Base-by-base conservation (phyloP, 2,329 filamentous ascomycete species). In the Ophiocordyceps australis region DNA sequence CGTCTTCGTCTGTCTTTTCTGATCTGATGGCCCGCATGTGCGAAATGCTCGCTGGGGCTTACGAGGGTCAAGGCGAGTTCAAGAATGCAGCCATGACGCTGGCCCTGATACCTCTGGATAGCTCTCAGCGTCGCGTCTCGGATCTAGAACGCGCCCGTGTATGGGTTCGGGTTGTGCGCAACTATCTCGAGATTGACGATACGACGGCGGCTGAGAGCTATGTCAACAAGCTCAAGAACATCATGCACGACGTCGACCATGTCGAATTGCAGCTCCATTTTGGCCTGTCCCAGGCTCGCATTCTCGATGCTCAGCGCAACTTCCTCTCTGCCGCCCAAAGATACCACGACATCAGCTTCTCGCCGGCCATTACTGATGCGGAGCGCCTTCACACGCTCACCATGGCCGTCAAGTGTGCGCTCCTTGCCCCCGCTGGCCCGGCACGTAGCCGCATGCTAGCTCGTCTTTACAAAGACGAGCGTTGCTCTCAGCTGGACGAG, bases 181-280 rank as follows among this genome's bases (percentile, higher is more conserved):
- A 91, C 57, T 91, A 89, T 47, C 68, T 98, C 33, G 86, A 98
- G 55, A 81, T 85, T 24, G 86, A 93, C 46, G 85, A 95, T 53
- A 77, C 81, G 7, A 82, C 76, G 2, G 65, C 68, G 19, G 89
- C 89, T 22, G 82, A 91, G 46, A 69, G 66, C 21, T 92, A 85
- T 46, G 65, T 98, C 41, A 94, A 94, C 62, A 85, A 86, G 50
- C 77, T 92, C 50, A 95, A 94, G 55, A 86, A 89, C 44, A 64
- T 94, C 37, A 82, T 93, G 46, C 72, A 80, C 55, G 74, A 67
- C 34, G 72, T 93, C 17, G 55, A 65, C 17, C 73, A 93, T 46
- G 66, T 73, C 20, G 67, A 77, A 32, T 62, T 86, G 24, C 72
- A 72, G 38, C 60, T 95, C 26, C 75, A 86, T 51, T 98, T 95